Evolutionary conservation across 306 rosid species (phyloP).

Genomic region (Corylus heterophylla): DNA sequence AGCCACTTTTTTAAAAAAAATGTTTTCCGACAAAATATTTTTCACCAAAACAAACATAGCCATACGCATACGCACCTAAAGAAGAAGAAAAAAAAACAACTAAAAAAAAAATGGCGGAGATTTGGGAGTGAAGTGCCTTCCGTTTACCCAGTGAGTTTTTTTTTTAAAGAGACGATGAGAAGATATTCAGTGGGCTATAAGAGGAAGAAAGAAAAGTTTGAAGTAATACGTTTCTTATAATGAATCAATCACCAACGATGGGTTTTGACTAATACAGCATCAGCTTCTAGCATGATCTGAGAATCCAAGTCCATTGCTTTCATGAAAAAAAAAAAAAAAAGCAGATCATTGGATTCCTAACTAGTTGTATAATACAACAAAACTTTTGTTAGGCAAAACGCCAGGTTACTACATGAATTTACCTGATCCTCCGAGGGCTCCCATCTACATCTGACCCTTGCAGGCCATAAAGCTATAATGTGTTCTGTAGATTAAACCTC

Average conservation of each 20-base stretch:
- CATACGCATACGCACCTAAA: too few species aligned
- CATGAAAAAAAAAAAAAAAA: not conserved
- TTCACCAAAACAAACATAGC: too few species aligned
- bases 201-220: not conserved
- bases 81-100: not conserved
- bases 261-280: not conserved
- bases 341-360: not conserved
- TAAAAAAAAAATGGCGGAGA: too few species aligned
- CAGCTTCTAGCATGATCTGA: not conserved
- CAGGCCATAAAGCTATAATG: slow-evolving; percentile 45
- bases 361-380: not conserved
- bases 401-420: not conserved
- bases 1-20: too few species aligned
- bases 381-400: not conserved
- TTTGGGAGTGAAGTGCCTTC: not conserved
- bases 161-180: not conserved
- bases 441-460: not conserved
- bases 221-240: not conserved
- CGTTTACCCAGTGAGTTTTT: too few species aligned
- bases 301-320: not conserved
- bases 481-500: slow-evolving; percentile 80
- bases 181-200: not conserved
- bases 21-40: too few species aligned
- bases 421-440: slow-evolving; percentile 10
- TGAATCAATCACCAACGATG: not conserved